Percentiles rank a stretch among this genome's conserved stretches.
Conservation (phyloP, 495 filamentous ascomycete genomes). For the Thermochaetoides thermophila region DNA sequence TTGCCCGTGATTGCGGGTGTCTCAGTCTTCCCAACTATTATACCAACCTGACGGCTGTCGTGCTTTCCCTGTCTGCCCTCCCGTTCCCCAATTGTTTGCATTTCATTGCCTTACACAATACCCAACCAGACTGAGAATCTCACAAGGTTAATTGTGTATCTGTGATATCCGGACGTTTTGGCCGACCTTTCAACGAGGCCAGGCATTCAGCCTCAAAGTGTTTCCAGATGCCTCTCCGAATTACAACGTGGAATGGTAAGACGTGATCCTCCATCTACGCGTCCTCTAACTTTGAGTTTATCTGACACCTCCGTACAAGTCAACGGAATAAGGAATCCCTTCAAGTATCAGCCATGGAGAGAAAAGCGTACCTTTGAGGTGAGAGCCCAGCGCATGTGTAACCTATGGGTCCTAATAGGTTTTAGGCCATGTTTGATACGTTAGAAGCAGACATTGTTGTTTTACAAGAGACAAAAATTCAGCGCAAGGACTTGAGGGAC, state of each 20-base stretch:
- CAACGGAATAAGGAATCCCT: constrained; percentile 95
- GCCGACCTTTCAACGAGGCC: too few species aligned
- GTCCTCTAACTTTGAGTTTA: background rate
- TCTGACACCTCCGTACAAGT: constrained; percentile 39
- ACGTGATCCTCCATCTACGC: constrained; percentile 1
- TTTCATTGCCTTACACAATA: too few species aligned
- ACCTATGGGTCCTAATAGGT: too few species aligned
- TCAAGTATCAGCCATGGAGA: constrained; percentile 90
- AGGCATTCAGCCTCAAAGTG: too few species aligned
- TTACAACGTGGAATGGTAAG: constrained; percentile 85
- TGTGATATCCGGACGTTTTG: too few species aligned
- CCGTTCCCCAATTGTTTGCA: too few species aligned
- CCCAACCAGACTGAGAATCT: too few species aligned
- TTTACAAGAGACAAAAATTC: constrained; percentile 94
- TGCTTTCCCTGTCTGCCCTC: too few species aligned
- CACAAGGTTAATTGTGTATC: too few species aligned
- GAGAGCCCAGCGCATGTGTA: constrained; percentile 6
- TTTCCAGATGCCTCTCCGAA: constrained; percentile 67
- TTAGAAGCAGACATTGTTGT: constrained; percentile 88
- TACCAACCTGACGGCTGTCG: too few species aligned
- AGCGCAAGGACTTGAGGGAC: constrained; percentile 81
- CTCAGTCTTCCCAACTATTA: too few species aligned
- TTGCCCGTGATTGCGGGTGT: too few species aligned
- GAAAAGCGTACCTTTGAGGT: constrained; percentile 72
- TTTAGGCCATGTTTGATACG: constrained; percentile 90